These are phyloP conservation scores for Helotiales sp. DNA, from an alignment of 2,329 filamentous ascomycete genomes.

Conservation along the genomic window DNA sequence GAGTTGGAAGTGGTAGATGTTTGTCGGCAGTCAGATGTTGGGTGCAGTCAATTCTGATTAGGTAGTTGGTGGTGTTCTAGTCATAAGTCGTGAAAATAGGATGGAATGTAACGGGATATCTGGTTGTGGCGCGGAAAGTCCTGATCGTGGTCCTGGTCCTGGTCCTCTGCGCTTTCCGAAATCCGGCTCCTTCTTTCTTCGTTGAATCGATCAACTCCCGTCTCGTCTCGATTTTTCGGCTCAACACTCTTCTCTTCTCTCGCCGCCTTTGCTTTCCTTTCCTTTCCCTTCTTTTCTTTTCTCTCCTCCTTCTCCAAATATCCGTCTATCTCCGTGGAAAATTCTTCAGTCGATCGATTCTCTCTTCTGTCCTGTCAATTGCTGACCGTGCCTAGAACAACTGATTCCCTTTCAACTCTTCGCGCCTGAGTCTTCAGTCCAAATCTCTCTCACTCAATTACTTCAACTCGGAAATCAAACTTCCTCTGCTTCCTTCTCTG, in stretches of 20 bases:
- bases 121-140: not conserved
- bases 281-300: not conserved
- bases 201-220: too few species aligned
- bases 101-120: too few species aligned
- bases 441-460: not conserved
- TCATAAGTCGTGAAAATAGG: not conserved
- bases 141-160: not conserved
- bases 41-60: not conserved
- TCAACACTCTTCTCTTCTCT: conserved; percentile 1
- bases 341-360: not conserved
- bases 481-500: not conserved
- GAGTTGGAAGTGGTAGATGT: not conserved
- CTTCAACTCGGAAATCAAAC: not conserved
- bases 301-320: not conserved
- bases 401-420: not conserved
- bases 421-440: not conserved
- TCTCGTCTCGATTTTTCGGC: too few species aligned
- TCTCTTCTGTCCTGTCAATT: not conserved
- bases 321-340: not conserved
- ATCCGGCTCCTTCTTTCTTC: not conserved
- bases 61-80: not conserved
- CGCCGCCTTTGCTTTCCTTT: not conserved
- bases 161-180: not conserved
- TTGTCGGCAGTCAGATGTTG: not conserved
- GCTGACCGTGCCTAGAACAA: not conserved